phyloP scores from a whole-genome alignment of 2,329 filamentous ascomycete genomes.

The Pseudopithomyces chartarum region DNA sequence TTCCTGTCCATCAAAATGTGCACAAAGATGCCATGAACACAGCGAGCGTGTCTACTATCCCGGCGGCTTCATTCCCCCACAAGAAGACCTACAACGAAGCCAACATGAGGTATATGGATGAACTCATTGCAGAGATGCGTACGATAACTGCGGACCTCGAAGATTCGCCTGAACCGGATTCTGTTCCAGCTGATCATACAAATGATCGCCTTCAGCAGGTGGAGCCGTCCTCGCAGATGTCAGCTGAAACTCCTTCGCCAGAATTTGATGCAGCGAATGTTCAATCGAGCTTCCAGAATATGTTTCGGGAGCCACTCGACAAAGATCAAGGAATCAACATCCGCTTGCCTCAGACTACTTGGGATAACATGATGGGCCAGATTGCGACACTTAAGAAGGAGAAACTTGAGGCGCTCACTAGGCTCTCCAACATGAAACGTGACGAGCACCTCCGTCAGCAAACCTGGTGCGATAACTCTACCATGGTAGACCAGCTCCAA shows the following conservation, averaged over 20 bases:
- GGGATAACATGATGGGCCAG: slow-evolving; percentile 1
- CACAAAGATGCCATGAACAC: background rate
- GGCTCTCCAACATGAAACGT: background rate
- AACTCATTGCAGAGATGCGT: background rate
- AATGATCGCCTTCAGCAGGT: background rate
- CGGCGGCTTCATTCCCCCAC: background rate
- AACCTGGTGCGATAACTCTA: background rate
- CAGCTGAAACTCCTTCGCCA: background rate
- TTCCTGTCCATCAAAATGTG: no score
- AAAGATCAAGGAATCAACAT: background rate
- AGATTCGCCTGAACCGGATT: background rate
- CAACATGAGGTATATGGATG: background rate
- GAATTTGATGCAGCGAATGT: background rate
- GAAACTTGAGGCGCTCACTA: background rate
- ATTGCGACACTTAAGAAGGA: background rate
- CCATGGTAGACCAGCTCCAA: slow-evolving; percentile 16
- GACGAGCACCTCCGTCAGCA: slow-evolving; percentile 3
- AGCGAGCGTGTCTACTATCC: background rate
- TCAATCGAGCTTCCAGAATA: background rate
- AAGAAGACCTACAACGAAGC: background rate
- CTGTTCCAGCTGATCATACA: background rate
- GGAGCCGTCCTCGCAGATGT: background rate
- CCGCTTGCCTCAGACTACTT: background rate
- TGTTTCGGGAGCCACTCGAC: background rate
- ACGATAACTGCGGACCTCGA: background rate